Percentiles rank a stretch among this genome's conserved stretches.
phyloP scores from a whole-genome alignment of 2,329 filamentous ascomycete genomes.

The Ophiostoma novo-ulmi region DNA sequence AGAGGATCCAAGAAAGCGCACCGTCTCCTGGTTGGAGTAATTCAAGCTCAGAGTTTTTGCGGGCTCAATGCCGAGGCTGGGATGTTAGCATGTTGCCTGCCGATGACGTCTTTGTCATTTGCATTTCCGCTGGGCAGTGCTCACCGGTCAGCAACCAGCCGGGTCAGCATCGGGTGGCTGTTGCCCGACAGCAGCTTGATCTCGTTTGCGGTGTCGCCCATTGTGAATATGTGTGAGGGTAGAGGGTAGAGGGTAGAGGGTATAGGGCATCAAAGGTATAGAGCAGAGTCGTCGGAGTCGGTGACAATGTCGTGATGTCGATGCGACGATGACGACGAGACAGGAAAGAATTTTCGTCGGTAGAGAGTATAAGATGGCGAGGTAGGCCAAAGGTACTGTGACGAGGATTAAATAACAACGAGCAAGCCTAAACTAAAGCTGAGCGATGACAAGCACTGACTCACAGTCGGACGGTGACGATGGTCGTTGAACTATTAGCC shows the following conservation, averaged over 20 bases:
- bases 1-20: conserved; percentile 5
- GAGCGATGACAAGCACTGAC: neutral
- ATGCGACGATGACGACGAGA: neutral
- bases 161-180: conserved; percentile 38
- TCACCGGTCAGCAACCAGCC: conserved; percentile 38
- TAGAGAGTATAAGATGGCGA: neutral
- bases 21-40: conserved; percentile 79
- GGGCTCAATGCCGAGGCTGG: conserved; percentile 28
- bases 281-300: neutral
- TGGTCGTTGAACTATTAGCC: conserved; percentile 1
- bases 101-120: neutral
- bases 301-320: neutral
- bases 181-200: conserved; percentile 41
- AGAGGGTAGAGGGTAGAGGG: no score
- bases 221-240: conserved; percentile 13
- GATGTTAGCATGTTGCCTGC: neutral
- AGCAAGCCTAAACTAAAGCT: neutral
- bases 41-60: conserved; percentile 47
- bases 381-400: neutral
- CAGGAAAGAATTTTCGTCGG: neutral
- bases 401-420: neutral
- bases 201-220: conserved; percentile 34
- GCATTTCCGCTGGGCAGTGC: conserved; percentile 21
- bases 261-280: neutral
- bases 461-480: conserved; percentile 4